These are phyloP conservation scores for Daldinia caldariorum DNA, from an alignment of 495 filamentous ascomycete genomes.

Conservation along the genomic window DNA sequence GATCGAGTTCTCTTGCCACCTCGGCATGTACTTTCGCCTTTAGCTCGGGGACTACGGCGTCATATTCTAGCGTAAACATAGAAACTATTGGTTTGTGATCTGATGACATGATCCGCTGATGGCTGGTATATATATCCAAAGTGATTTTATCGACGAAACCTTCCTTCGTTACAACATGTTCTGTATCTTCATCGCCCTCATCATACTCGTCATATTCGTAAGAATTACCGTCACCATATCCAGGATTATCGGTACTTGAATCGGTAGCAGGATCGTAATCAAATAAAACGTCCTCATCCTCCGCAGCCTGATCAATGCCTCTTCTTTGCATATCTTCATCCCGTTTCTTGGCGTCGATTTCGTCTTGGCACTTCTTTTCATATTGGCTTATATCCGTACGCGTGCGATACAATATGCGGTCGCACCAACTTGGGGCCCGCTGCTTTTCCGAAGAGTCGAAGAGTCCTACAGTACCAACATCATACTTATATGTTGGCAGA, in stretches of 20 bases:
- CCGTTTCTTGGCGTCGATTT: constrained; percentile 71
- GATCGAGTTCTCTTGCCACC: constrained; percentile 87
- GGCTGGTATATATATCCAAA: constrained; percentile 81
- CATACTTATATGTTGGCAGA: constrained; percentile 95
- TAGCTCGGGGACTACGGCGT: constrained; percentile 82
- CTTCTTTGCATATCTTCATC: constrained; percentile 87
- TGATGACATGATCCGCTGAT: constrained; percentile 88
- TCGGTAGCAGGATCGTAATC: constrained; percentile 90
- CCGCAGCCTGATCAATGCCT: constrained; percentile 76
- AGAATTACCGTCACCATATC: constrained; percentile 47
- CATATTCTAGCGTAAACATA: constrained; percentile 81
- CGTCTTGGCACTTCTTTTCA: constrained; percentile 70
- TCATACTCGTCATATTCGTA: constrained; percentile 73
- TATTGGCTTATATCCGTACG: constrained; percentile 75
- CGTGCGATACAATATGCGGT: constrained; percentile 90
- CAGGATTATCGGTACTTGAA: constrained; percentile 53
- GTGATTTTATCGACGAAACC: constrained; percentile 70
- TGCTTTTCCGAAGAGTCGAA: constrained; percentile 97
- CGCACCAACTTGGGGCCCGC: constrained; percentile 94
- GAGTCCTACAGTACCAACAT: constrained; percentile 88
- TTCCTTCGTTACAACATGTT: constrained; percentile 61
- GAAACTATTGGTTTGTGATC: constrained; percentile 94
- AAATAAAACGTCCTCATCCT: constrained; percentile 87
- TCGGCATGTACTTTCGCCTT: constrained; percentile 86
- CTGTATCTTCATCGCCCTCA: constrained; percentile 54